Conservation (phyloP, 352 stramenopile genomes). For the Phytophthora parvispora region DNA sequence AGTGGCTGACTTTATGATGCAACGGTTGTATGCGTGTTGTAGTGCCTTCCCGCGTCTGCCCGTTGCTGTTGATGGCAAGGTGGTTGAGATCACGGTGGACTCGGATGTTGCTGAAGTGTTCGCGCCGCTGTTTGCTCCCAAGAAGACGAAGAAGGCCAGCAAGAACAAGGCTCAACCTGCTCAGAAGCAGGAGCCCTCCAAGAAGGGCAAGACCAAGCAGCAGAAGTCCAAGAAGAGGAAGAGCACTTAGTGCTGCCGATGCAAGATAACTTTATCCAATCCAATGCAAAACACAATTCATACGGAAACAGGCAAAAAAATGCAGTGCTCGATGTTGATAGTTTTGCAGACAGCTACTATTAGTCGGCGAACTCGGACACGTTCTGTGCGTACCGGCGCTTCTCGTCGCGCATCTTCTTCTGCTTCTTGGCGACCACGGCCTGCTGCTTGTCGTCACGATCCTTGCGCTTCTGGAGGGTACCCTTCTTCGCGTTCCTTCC, state of each 20-base stretch:
- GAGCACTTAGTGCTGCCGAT: conserved; percentile 32
- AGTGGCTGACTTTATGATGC: conserved; percentile 4
- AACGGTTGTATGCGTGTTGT: conserved; percentile 3
- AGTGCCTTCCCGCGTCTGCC: conserved; percentile 69
- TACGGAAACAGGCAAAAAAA: conserved; percentile 18
- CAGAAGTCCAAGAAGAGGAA: conserved; percentile 61
- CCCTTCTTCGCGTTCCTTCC: conserved; percentile 81
- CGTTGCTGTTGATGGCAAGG: conserved; percentile 56
- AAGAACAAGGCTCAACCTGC: conserved; percentile 32
- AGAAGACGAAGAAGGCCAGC: conserved; percentile 37
- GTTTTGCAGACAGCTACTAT: not conserved
- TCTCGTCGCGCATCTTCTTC: conserved; percentile 69
- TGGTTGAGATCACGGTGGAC: conserved; percentile 54
- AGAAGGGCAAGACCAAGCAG: conserved; percentile 45
- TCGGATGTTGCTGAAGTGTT: conserved; percentile 56
- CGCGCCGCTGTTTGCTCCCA: conserved; percentile 54
- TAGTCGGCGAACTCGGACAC: conserved; percentile 86
- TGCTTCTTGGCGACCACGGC: conserved; percentile 59
- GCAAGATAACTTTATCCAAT: conserved; percentile 32
- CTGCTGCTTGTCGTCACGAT: conserved; percentile 78
- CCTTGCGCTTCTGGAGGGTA: conserved; percentile 88
- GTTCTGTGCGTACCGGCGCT: conserved; percentile 76
- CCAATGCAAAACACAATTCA: conserved; percentile 24
- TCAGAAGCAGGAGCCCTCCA: conserved; percentile 30
- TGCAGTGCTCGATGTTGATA: conserved; percentile 23